phyloP scores from a whole-genome alignment of 2,329 filamentous ascomycete species.

The Fusarium azukiicola region DNA sequence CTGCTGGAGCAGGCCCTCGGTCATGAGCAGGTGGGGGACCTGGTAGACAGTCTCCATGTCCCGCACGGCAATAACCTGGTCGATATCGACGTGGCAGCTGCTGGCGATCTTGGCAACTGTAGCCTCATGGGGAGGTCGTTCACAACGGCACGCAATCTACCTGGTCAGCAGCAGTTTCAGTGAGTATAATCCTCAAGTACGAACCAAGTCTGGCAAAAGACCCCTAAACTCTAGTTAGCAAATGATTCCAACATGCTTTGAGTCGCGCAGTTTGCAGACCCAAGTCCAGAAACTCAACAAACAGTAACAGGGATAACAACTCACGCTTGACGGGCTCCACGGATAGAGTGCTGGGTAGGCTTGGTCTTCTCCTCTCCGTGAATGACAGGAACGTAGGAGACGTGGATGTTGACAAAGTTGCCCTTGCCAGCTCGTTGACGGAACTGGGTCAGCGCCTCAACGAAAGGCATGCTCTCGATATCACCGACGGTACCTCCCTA shows the following conservation, averaged over 20 bases:
- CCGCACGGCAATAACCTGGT: slow-evolving; percentile 94
- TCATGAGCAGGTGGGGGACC: slow-evolving; percentile 93
- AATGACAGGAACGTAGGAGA: slow-evolving; percentile 89
- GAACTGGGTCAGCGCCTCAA: slow-evolving; percentile 88
- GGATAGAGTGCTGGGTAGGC: slow-evolving; percentile 95
- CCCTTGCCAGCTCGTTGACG: slow-evolving; percentile 85
- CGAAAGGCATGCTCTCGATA: slow-evolving; percentile 93
- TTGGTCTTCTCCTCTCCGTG: slow-evolving; percentile 94
- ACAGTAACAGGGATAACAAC: not conserved
- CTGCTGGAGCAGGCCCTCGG: slow-evolving; percentile 87
- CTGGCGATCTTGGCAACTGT: slow-evolving; percentile 94
- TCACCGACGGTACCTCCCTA: slow-evolving; percentile 86
- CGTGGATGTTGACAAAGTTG: slow-evolving; percentile 94
- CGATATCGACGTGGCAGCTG: slow-evolving; percentile 91
- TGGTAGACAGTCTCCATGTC: slow-evolving; percentile 96
- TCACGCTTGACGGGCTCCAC: slow-evolving; percentile 69
- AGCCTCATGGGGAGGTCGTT: slow-evolving; percentile 84
- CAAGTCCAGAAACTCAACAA: not conserved
- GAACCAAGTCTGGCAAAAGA: slow-evolving; percentile 13
- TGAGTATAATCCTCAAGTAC: not conserved
- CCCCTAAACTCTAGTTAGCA: not conserved
- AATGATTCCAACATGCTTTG: not conserved
- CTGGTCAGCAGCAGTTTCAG: not conserved
- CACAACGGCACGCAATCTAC: slow-evolving; percentile 95
- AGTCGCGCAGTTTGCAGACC: not conserved